Conservation (phyloP, 148 eudicot genomes). For the Suaeda aralocaspica region DNA sequence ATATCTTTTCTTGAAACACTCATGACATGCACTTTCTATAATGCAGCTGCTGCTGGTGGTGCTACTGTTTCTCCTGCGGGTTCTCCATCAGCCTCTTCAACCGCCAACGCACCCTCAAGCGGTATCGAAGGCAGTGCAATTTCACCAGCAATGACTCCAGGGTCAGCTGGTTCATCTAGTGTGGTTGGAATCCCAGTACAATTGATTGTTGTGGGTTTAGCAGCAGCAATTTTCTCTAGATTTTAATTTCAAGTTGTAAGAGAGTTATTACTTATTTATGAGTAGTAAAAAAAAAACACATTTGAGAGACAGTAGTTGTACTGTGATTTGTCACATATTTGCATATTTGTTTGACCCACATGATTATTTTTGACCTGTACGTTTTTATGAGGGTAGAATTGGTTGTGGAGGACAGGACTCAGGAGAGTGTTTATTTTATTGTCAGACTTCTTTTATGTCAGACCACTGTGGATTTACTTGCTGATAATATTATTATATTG, state of each 20-base stretch:
- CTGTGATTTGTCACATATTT: too few species aligned
- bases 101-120: background rate
- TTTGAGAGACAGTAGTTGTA: background rate
- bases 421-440: background rate
- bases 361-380: background rate
- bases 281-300: background rate
- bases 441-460: background rate
- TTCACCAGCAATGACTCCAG: conserved; percentile 19
- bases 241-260: conserved; percentile 10
- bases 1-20: too few species aligned
- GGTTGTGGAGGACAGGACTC: background rate
- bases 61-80: conserved; percentile 16
- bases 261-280: background rate
- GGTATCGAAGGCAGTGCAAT: conserved; percentile 10
- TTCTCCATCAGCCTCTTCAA: conserved; percentile 7
- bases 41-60: conserved; percentile 4
- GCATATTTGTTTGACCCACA: conserved; percentile 8
- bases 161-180: conserved; percentile 5
- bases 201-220: conserved; percentile 18
- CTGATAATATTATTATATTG: background rate
- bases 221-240: conserved; percentile 13
- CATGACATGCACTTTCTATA: background rate
- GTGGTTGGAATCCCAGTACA: background rate
- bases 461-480: background rate
- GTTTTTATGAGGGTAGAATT: background rate